Base-by-base conservation (phyloP, 129 eudicot genomes). In the Rutidosis leptorrhynchoides region DNA sequence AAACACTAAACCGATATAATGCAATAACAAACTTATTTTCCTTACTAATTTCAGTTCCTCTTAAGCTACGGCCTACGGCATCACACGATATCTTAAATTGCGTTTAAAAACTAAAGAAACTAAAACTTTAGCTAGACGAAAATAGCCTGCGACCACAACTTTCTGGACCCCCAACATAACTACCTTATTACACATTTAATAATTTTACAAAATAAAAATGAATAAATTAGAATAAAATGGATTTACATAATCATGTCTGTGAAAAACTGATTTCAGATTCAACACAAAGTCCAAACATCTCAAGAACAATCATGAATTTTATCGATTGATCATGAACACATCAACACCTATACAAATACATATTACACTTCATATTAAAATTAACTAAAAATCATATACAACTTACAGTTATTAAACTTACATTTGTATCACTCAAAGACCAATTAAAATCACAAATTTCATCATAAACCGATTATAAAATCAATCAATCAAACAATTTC, bases 381-480 rank as follows among this genome's bases (percentile, higher is more conserved):
- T 49, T 9, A 16, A 22, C 40, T 71, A 33, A 63, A 63, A 35
- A 72, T 40, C 8, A 25, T 54, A 55, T 73, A 62, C 56, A 52
- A 35, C 58, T 53, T 63, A 62, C 45, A 22, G 64, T 64, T 19
- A 73, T 61, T 61, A 35, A 71, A 71, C 76, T 61, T 61, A 61
- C 16, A 40, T 12, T 11, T 16, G 5, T 19, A 49, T 49, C 55
- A 43, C 43, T 21, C 49, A 27, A 40, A 32, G 61, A 45, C 37
- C 12, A 66, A 45, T 10, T 35, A 26, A 42, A 65, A 46, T 7
- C 62, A 48, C 62, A 67, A 65, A 64, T 49, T 56, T 58, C 21
- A 35, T 45, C 35, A 43, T 5, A 35, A 33, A 72, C 25, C 17
- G 4, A 33, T 25, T 8, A 75, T 4, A 33, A 33, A 11, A 49